A percentile compares a stretch with the other conserved stretches of the same genome.
These are phyloP conservation scores for Candida boleticola DNA, from an alignment of 805 yeast genomes.

Conservation along the genomic window DNA sequence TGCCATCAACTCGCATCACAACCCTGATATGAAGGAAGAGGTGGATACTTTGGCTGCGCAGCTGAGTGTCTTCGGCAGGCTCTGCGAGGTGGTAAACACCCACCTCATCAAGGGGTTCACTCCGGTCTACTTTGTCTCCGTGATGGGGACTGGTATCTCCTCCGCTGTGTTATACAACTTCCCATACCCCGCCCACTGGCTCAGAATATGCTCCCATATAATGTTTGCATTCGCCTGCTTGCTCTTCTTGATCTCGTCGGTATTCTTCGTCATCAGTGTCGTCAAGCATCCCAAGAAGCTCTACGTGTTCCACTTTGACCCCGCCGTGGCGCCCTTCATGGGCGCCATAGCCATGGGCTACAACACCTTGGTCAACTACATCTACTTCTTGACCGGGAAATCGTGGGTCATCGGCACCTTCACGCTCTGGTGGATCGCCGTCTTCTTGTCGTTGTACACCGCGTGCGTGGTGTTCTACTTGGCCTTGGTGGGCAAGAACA, in stretches of 20 bases:
- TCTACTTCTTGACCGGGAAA: constrained; percentile 45
- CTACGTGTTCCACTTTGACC: constrained; percentile 30
- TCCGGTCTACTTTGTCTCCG: constrained; percentile 65
- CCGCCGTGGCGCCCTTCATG: constrained; percentile 56
- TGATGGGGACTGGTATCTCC: constrained; percentile 87
- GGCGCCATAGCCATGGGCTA: constrained; percentile 85
- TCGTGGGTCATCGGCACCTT: constrained; percentile 51
- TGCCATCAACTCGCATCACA: too few relatives aligned
- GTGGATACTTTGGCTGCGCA: background rate
- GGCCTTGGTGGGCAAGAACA: constrained; percentile 39
- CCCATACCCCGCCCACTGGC: constrained; percentile 65
- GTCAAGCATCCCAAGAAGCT: constrained; percentile 24
- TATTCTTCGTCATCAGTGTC: constrained; percentile 42
- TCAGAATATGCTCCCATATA: constrained; percentile 53
- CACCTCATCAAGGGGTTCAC: constrained; percentile 22
- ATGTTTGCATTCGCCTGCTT: constrained; percentile 60
- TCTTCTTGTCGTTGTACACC: constrained; percentile 50
- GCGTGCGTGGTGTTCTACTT: constrained; percentile 61
- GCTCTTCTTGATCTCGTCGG: constrained; percentile 42
- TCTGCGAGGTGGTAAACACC: constrained; percentile 4
- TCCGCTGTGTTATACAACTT: constrained; percentile 59
- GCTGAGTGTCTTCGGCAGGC: background rate
- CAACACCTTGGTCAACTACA: constrained; percentile 60
- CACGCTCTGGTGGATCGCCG: constrained; percentile 74
- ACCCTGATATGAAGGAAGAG: too few relatives aligned